Evolutionary conservation across 1,284 basidiomycete species (phyloP), one percentile per base, ranked within the genome.

Genomic region (Volvariella volvacea): DNA sequence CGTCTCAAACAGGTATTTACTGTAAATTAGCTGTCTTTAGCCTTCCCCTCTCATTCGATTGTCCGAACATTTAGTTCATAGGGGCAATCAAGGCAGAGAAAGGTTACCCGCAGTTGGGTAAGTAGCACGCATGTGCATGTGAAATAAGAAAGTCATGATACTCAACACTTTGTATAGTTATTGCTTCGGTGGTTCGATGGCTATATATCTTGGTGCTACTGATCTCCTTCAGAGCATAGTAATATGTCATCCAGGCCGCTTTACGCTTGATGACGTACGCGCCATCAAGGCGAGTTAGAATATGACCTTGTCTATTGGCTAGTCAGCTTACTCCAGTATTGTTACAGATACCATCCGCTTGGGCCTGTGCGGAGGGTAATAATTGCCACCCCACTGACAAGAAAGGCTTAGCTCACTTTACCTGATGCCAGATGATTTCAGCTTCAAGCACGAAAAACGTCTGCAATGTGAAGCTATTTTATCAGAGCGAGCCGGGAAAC

Each of bases 91-190:
- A 69, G 45, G 61, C 61, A 7, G 68, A 78, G 47, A 76, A 74
- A 51, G 65, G 70, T 21, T 83, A 83, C 53, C 30, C 74, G 74
- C 71, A 2, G 68, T 82, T 25, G 83, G 83, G 73, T 80, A 54
- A 28, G 56, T 48, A 10, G 30, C 25, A 6, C 12, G 25, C 6
- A 28, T 28, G 25, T 12, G n/a, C n/a, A n/a, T 28, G 12, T 28
- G 25, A 28, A 28, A 28, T 28, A 6, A 28, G 25, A 28, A 12
- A 28, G 25, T 28, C 6, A 28, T 28, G 25, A 28, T 12, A 28
- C 25, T 28, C 6, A 12, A 12, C 6, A n/a, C n/a, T n/a, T n/a
- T 21, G 31, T 36, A 19, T 45, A 73, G 78, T 2, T 85, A 79
- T 59, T 85, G 83, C 55, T 82, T 70, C 49, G 83, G 83, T 4